These are phyloP conservation scores for Teratosphaeria gauchensis DNA, from an alignment of 2,329 filamentous ascomycete genomes.

Conservation along the genomic window DNA sequence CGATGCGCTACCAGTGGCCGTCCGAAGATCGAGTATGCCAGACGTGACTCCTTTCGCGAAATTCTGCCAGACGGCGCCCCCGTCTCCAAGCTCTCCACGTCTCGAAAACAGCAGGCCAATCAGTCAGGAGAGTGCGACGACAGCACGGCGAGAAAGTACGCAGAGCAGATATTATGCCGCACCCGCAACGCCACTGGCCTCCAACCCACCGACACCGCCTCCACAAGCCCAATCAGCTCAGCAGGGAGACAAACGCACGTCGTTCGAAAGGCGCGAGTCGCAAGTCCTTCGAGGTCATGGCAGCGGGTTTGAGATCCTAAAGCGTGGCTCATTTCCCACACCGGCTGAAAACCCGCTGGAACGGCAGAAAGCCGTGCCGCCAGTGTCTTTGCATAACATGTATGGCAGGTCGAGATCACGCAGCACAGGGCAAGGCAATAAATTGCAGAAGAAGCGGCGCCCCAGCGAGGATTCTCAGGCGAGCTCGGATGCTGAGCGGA, in stretches of 20 bases:
- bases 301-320: constrained; percentile 27
- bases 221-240: background rate
- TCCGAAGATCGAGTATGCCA: constrained; percentile 20
- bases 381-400: constrained; percentile 20
- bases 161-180: constrained; percentile 3
- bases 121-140: constrained; percentile 1
- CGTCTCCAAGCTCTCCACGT: constrained; percentile 6
- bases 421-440: constrained; percentile 14
- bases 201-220: background rate
- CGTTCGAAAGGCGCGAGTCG: constrained; percentile 17
- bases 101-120: constrained; percentile 1
- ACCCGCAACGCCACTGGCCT: background rate
- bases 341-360: constrained; percentile 11
- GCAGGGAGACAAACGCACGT: constrained; percentile 4
- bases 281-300: constrained; percentile 23
- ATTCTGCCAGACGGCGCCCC: constrained; percentile 22
- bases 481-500: constrained; percentile 1
- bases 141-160: background rate
- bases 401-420: constrained; percentile 11
- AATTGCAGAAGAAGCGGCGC: constrained; percentile 25
- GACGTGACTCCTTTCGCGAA: constrained; percentile 23
- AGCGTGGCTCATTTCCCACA: constrained; percentile 20
- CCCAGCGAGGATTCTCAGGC: constrained; percentile 12
- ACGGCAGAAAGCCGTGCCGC: constrained; percentile 13
- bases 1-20: constrained; percentile 17